These are phyloP conservation scores for Penicillium turbatum DNA, from an alignment of 495 filamentous ascomycete genomes.

Conservation along the genomic window DNA sequence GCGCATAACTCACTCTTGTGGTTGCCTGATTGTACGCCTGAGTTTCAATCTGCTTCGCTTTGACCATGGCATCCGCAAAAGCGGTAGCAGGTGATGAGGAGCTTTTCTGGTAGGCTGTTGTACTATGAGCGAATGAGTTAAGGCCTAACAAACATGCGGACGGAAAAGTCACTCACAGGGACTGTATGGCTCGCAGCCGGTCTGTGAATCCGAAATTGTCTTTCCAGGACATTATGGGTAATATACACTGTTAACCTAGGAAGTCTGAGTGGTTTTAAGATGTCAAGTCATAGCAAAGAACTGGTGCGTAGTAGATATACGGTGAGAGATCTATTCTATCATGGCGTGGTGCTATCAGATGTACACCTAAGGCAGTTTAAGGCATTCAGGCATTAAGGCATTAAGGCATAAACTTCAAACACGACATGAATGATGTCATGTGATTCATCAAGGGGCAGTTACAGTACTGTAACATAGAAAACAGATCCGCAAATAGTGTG, in stretches of 20 bases:
- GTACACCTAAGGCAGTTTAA: background rate
- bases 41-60: conserved; percentile 37
- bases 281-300: background rate
- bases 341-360: background rate
- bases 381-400: background rate
- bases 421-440: conserved; percentile 18
- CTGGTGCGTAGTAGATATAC: background rate
- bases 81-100: conserved; percentile 34
- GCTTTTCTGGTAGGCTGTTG: conserved; percentile 39
- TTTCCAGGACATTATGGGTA: conserved; percentile 40
- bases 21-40: conserved; percentile 39
- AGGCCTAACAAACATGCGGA: background rate
- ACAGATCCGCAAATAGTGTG: background rate
- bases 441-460: conserved; percentile 7
- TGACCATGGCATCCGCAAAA: conserved; percentile 40
- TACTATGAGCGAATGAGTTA: conserved; percentile 33
- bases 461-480: background rate
- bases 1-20: conserved; percentile 32
- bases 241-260: background rate
- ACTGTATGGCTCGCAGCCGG: conserved; percentile 46
- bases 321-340: background rate
- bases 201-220: conserved; percentile 47
- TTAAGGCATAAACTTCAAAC: background rate
- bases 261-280: background rate
- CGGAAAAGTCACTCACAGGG: conserved; percentile 32